A percentile compares a stretch with the other conserved stretches of the same genome.
phyloP scores from a whole-genome alignment of 1,284 basidiomycete species.

The Lignosus rhinocerotis region DNA sequence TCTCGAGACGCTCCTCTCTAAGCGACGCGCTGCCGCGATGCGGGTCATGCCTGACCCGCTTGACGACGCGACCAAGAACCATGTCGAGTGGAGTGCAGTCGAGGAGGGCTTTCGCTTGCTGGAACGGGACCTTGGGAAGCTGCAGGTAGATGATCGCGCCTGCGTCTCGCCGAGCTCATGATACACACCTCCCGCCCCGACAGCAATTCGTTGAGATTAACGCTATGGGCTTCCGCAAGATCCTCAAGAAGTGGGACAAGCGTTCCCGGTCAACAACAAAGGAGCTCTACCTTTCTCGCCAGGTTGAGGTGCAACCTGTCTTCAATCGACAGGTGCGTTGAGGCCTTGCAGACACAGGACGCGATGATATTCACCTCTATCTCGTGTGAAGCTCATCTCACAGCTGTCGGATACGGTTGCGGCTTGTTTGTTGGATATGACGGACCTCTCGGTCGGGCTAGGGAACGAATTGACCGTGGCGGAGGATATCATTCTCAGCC shows the following conservation, averaged over 20 bases:
- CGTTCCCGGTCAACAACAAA: constrained; percentile 92
- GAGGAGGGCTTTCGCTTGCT: constrained; percentile 96
- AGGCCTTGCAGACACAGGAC: not conserved
- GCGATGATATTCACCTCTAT: not conserved
- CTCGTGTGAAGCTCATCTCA: constrained; percentile 75
- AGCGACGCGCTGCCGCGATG: constrained; percentile 82
- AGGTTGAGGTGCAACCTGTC: constrained; percentile 97
- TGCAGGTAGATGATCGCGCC: constrained; percentile 65
- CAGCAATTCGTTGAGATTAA: constrained; percentile 99
- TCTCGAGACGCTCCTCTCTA: constrained; percentile 91
- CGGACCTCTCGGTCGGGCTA: constrained; percentile 77
- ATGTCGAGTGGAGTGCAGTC: constrained; percentile 90
- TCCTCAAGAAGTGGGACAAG: constrained; percentile 99
- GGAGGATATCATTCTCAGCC: constrained; percentile 59
- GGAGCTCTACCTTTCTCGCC: constrained; percentile 94
- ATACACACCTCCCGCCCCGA: constrained; percentile 29
- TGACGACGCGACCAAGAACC: constrained; percentile 58
- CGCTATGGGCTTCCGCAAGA: constrained; percentile 96
- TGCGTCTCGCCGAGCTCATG: constrained; percentile 12
- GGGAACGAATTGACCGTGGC: constrained; percentile 61
- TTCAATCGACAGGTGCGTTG: constrained; percentile 88
- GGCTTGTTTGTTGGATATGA: constrained; percentile 89
- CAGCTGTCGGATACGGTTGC: constrained; percentile 96
- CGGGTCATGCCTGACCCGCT: constrained; percentile 65
- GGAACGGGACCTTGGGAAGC: constrained; percentile 94